Percentiles rank a stretch among this genome's conserved stretches.
These are phyloP conservation scores for Capsella rubella DNA, from an alignment of 441 rosid species.

Conservation along the genomic window DNA sequence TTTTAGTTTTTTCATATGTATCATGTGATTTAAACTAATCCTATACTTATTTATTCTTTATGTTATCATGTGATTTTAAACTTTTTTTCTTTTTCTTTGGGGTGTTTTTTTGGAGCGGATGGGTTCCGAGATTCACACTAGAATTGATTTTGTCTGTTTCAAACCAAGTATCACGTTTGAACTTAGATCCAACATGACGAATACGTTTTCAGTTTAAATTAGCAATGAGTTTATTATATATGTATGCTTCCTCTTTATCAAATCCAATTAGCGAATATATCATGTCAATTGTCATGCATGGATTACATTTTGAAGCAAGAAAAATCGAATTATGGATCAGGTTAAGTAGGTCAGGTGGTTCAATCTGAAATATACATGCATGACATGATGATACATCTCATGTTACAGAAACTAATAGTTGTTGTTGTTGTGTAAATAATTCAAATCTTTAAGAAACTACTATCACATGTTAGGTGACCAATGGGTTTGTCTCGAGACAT, in stretches of 20 bases:
- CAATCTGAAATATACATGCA: background rate
- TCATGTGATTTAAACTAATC: too few species aligned
- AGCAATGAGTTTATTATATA: background rate
- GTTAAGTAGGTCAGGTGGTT: background rate
- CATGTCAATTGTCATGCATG: background rate
- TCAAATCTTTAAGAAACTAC: conserved; percentile 9
- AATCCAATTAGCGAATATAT: background rate
- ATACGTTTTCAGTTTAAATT: background rate
- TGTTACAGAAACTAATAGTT: conserved; percentile 2
- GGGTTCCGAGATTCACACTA: too few species aligned
- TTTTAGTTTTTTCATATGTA: too few species aligned
- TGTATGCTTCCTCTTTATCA: background rate
- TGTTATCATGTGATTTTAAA: too few species aligned
- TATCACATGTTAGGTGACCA: conserved; percentile 32
- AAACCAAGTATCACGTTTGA: background rate
- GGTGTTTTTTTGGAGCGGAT: too few species aligned
- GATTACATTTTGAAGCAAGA: background rate
- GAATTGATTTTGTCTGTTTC: background rate
- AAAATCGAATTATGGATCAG: background rate
- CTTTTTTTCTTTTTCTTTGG: too few species aligned
- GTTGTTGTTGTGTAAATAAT: conserved; percentile 19
- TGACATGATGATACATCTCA: background rate
- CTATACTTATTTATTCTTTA: too few species aligned
- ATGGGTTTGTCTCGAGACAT: conserved; percentile 36
- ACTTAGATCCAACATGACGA: background rate